Conservation (phyloP, 1,284 basidiomycete genomes). For the Pyrrhoderma lamaoense region DNA sequence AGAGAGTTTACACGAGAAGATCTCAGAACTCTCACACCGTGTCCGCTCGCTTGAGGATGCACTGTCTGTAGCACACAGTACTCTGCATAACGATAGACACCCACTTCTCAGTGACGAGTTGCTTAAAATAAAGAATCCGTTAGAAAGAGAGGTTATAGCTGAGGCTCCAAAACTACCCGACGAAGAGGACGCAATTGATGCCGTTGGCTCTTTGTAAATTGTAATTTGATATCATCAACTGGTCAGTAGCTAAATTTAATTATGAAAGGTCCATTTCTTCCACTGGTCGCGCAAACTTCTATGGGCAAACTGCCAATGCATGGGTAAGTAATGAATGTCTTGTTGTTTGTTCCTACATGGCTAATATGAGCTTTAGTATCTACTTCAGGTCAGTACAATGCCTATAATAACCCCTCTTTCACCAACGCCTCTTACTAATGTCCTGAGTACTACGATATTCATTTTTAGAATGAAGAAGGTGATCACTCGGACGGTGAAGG, state of each 20-base stretch:
- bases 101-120: constrained; percentile 53
- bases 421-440: constrained; percentile 12
- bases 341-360: constrained; percentile 5
- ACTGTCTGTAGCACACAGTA: constrained; percentile 42
- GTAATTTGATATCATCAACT: background rate
- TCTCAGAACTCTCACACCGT: constrained; percentile 47
- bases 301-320: constrained; percentile 56
- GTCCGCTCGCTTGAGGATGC: constrained; percentile 61
- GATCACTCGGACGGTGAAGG: constrained; percentile 26
- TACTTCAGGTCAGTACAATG: constrained; percentile 28
- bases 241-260: constrained; percentile 1
- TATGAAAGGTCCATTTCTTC: constrained; percentile 48
- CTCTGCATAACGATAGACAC: constrained; percentile 41
- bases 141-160: constrained; percentile 46
- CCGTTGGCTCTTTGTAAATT: constrained; percentile 56
- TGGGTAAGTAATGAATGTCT: constrained; percentile 40
- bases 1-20: constrained; percentile 60
- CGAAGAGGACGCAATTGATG: constrained; percentile 46
- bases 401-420: background rate
- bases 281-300: constrained; percentile 55
- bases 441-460: constrained; percentile 32
- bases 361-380: constrained; percentile 26
- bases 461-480: constrained; percentile 32
- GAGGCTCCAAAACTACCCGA: constrained; percentile 37
- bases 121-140: constrained; percentile 53